Percentiles rank a stretch among this genome's conserved stretches.
Evolutionary conservation across 257 asterid species (phyloP).

Genomic region (Solanum lignicaule): DNA sequence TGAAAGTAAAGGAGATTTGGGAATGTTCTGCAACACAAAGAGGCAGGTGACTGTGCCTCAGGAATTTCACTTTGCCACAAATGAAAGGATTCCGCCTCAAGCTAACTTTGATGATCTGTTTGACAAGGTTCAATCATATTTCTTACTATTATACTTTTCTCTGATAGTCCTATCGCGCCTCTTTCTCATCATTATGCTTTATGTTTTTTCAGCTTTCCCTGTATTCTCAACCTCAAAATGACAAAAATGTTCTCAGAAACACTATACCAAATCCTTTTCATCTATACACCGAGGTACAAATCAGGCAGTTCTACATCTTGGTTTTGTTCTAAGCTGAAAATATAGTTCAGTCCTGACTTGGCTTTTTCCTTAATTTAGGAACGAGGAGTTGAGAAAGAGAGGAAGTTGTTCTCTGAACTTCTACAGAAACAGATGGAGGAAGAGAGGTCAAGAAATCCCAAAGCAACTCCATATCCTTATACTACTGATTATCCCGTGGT

Average conservation of each 20-base stretch:
- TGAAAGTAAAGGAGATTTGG: constrained; percentile 90
- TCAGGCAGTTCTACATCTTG: not conserved
- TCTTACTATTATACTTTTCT: not conserved
- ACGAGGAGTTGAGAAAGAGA: constrained; percentile 87
- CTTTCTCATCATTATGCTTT: not conserved
- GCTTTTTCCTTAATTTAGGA: constrained; percentile 27
- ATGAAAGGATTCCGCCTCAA: constrained; percentile 75
- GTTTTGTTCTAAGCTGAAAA: not conserved
- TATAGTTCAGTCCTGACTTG: not conserved
- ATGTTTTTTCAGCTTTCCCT: constrained; percentile 54
- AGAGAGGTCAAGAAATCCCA: constrained; percentile 69
- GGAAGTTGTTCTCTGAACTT: constrained; percentile 44
- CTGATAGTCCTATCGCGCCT: not conserved
- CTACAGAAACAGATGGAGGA: constrained; percentile 68
- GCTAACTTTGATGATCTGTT: constrained; percentile 56
- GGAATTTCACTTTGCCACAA: constrained; percentile 79
- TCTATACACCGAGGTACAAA: constrained; percentile 73
- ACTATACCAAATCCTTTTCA: constrained; percentile 80
- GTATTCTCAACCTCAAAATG: constrained; percentile 52
- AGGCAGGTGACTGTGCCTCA: constrained; percentile 73
- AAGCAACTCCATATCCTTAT: constrained; percentile 89
- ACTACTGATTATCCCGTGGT: constrained; percentile 97
- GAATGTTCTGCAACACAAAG: constrained; percentile 65
- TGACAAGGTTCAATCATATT: constrained; percentile 47
- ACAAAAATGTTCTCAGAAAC: constrained; percentile 51